Percentiles rank a stretch among this genome's conserved stretches.
phyloP scores from a whole-genome alignment of 208 protist species.

The Leishmania gerbilli region DNA sequence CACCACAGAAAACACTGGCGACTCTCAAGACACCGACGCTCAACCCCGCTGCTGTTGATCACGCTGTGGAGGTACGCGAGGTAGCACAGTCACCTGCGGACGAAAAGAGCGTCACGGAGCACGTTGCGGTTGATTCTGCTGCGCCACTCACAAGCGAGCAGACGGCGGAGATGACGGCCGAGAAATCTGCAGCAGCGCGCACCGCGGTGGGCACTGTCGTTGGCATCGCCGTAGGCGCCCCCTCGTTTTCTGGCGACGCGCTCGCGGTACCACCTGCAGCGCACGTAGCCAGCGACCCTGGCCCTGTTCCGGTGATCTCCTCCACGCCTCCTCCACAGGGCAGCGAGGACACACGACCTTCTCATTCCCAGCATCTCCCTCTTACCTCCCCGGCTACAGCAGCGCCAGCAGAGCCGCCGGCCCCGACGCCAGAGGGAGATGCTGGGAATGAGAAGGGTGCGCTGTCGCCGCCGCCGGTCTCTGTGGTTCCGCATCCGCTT shows the following conservation, averaged over 20 bases:
- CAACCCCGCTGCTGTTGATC: background rate
- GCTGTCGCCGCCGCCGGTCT: background rate
- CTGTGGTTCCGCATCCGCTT: conserved; percentile 5
- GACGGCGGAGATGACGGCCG: background rate
- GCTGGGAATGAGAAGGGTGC: background rate
- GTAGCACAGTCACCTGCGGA: background rate
- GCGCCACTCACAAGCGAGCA: too few relatives aligned
- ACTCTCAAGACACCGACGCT: background rate
- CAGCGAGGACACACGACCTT: background rate
- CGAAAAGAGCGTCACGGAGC: background rate
- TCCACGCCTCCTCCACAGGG: background rate
- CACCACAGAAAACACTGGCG: background rate
- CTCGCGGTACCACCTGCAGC: background rate
- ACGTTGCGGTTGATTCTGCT: background rate
- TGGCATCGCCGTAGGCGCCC: background rate
- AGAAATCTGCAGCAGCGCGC: too few relatives aligned
- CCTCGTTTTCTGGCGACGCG: background rate
- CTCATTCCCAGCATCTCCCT: background rate
- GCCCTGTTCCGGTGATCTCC: background rate
- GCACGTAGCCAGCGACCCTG: background rate
- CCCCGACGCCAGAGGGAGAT: background rate
- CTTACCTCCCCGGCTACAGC: background rate
- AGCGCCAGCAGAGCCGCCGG: background rate
- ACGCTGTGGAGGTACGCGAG: background rate
- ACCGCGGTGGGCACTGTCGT: background rate